Conservation (phyloP, 1,139 yeast genomes). For the Saccharomyces hybrid region DNA sequence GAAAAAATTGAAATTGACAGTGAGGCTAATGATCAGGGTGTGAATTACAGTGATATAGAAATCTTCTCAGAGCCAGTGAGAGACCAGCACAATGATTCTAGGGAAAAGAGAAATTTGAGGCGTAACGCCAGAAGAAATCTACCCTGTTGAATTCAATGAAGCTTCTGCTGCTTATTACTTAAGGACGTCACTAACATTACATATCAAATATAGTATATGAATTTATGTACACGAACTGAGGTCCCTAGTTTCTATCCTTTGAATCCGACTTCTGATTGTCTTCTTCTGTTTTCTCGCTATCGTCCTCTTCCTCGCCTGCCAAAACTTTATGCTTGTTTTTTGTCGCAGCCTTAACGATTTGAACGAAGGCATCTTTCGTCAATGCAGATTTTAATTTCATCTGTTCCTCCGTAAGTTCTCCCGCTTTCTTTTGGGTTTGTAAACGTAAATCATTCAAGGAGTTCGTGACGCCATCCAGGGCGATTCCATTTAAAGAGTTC, state of each 20-base stretch:
- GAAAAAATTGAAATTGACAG: not conserved
- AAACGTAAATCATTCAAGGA: slow-evolving; percentile 16
- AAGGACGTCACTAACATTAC: not conserved
- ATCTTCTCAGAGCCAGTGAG: not conserved
- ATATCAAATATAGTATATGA: not conserved
- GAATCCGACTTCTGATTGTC: not conserved
- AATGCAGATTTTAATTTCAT: slow-evolving; percentile 31
- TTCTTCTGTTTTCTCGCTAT: slow-evolving; percentile 3
- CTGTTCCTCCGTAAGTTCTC: slow-evolving; percentile 8
- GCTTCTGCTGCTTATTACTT: not conserved
- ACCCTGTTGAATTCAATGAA: not conserved
- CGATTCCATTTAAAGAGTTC: slow-evolving; percentile 11
- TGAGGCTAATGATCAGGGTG: not conserved
- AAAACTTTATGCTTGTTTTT: slow-evolving; percentile 49
- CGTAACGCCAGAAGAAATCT: not conserved
- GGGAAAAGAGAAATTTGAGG: not conserved
- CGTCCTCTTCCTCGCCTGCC: slow-evolving; percentile 5
- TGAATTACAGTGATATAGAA: not conserved
- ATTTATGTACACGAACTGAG: not conserved
- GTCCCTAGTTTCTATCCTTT: not conserved
- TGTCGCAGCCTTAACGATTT: slow-evolving; percentile 65
- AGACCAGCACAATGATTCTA: not conserved
- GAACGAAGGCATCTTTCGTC: slow-evolving; percentile 52
- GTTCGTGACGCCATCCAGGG: slow-evolving; percentile 7
- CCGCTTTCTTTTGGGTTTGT: slow-evolving; percentile 2